Percentiles rank a stretch among this genome's conserved stretches.
Evolutionary conservation across 164 flowering plant genomes (phyloP).

Genomic region (Tetrastigma voinierianum): DNA sequence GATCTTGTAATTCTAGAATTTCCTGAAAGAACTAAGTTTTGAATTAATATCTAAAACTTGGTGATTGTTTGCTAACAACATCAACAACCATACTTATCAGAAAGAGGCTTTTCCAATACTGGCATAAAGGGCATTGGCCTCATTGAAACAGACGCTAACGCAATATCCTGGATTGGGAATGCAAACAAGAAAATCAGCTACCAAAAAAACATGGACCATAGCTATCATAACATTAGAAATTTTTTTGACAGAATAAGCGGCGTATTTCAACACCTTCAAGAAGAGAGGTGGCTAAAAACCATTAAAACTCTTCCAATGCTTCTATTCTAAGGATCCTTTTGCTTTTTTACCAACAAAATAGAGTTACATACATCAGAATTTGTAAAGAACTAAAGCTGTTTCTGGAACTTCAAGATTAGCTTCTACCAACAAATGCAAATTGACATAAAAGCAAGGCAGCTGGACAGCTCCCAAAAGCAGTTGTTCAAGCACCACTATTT

Average conservation of each 20-base stretch:
- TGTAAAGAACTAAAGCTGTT: no score
- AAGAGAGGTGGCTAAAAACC: neutral
- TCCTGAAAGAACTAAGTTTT: no score
- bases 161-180: slow-evolving; percentile 65
- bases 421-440: no score
- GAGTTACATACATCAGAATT: neutral
- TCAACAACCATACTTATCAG: slow-evolving; percentile 75
- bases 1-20: no score
- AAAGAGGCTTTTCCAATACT: slow-evolving; percentile 76
- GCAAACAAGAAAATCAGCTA: slow-evolving; percentile 7
- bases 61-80: no score
- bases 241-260: neutral
- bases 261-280: neutral
- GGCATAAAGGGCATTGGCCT: slow-evolving; percentile 91
- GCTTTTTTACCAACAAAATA: neutral
- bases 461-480: no score
- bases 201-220: neutral
- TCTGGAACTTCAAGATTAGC: no score
- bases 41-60: no score
- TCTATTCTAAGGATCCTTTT: neutral
- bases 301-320: neutral
- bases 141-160: slow-evolving; percentile 92
- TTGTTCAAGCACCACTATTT: no score
- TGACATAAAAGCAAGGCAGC: no score
- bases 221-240: neutral